phyloP scores from a whole-genome alignment of 495 filamentous ascomycete genomes.

The Aspergillus sclerotiicarbonarius region DNA sequence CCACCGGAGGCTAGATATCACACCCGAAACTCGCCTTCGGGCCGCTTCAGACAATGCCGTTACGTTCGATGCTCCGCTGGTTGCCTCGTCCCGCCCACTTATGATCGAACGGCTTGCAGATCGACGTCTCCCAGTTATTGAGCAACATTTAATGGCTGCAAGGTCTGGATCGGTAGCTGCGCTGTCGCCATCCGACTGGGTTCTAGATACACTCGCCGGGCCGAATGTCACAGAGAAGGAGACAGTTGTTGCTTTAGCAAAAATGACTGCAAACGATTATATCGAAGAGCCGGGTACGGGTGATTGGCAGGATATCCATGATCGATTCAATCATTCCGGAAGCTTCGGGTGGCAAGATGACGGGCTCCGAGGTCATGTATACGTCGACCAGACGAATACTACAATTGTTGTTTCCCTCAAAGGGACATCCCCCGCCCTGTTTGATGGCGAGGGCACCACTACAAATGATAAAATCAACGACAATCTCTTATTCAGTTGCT shows the following conservation, averaged over 20 bases:
- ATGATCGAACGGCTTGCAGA: slow-evolving; percentile 80
- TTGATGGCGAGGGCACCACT: slow-evolving; percentile 91
- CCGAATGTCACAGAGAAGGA: slow-evolving; percentile 85
- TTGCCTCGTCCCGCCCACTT: slow-evolving; percentile 57
- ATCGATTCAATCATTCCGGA: slow-evolving; percentile 74
- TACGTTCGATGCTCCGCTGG: slow-evolving; percentile 30
- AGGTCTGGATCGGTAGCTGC: slow-evolving; percentile 58
- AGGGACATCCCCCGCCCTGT: slow-evolving; percentile 84
- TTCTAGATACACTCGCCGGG: slow-evolving; percentile 70
- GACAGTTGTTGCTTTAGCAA: slow-evolving; percentile 78
- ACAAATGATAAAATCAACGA: slow-evolving; percentile 98
- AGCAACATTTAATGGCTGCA: slow-evolving; percentile 69
- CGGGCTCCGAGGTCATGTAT: slow-evolving; percentile 89
- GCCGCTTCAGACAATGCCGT: slow-evolving; percentile 62
- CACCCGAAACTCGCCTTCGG: slow-evolving; percentile 59
- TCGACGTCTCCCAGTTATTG: slow-evolving; percentile 69
- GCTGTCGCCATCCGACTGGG: slow-evolving; percentile 72
- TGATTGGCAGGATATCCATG: slow-evolving; percentile 82
- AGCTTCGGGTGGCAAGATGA: slow-evolving; percentile 90
- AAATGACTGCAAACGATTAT: slow-evolving; percentile 88
- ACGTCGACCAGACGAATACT: slow-evolving; percentile 76
- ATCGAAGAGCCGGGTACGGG: slow-evolving; percentile 64
- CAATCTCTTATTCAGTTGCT: slow-evolving; percentile 96
- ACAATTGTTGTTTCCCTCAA: slow-evolving; percentile 92
- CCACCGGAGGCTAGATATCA: slow-evolving; percentile 72